Evolutionary conservation across 2,329 filamentous ascomycete species (phyloP).

Genomic region (Ceratocystis colombiana): DNA sequence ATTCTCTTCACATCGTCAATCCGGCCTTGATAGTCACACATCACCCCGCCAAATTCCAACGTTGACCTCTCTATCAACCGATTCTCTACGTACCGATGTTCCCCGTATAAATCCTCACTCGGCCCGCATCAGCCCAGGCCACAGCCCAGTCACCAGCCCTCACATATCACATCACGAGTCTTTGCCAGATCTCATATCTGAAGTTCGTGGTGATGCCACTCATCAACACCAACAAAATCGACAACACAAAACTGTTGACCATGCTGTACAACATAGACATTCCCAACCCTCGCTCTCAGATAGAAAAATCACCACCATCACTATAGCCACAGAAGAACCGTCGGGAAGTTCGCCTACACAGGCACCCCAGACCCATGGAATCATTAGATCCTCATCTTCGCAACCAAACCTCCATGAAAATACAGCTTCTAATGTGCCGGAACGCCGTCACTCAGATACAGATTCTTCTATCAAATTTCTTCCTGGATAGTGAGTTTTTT

Average conservation of each 20-base stretch:
- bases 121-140: not conserved
- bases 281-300: not conserved
- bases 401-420: slow-evolving; percentile 14
- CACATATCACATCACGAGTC: not conserved
- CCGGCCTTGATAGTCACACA: slow-evolving; percentile 22
- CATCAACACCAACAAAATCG: not conserved
- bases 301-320: not conserved
- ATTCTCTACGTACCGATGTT: not conserved
- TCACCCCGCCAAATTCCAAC: slow-evolving; percentile 20
- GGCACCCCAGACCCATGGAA: not conserved
- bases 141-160: not conserved
- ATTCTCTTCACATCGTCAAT: slow-evolving; percentile 24
- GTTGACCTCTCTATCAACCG: not conserved
- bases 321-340: not conserved
- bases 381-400: not conserved
- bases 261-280: not conserved
- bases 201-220: slow-evolving; percentile 5
- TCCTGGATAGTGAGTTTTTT: slow-evolving; percentile 39
- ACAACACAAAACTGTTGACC: not conserved
- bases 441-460: slow-evolving; percentile 33
- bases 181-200: slow-evolving; percentile 5
- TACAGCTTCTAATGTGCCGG: not conserved
- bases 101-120: slow-evolving; percentile 3
- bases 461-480: slow-evolving; percentile 38
- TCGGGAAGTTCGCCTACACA: not conserved